Percentiles rank a stretch among this genome's conserved stretches.
These are phyloP conservation scores for Cutaneotrichosporon sp. DNA, from an alignment of 1,284 basidiomycete genomes.

Conservation along the genomic window DNA sequence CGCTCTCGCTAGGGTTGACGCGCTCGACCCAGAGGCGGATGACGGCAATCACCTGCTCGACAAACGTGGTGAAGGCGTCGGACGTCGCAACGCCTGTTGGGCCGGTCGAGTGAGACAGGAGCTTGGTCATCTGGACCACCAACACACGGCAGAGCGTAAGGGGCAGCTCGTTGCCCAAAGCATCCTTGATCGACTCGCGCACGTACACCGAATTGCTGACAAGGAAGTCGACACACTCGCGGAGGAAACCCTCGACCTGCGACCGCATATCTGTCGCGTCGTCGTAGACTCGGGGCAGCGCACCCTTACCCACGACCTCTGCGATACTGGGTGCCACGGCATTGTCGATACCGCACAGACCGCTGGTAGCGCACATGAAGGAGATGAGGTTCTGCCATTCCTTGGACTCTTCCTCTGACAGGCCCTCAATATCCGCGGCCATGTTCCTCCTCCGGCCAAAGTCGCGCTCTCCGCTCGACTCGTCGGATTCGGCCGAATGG, in stretches of 20 bases:
- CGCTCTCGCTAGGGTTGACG: slow-evolving; percentile 57
- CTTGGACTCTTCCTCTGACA: slow-evolving; percentile 59
- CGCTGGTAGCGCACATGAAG: slow-evolving; percentile 70
- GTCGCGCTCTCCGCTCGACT: slow-evolving; percentile 19
- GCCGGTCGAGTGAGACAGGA: slow-evolving; percentile 31
- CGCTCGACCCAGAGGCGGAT: slow-evolving; percentile 72
- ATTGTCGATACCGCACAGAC: slow-evolving; percentile 54
- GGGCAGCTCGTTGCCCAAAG: slow-evolving; percentile 70
- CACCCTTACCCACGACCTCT: slow-evolving; percentile 56
- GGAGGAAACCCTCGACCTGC: slow-evolving; percentile 59
- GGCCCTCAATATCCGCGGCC: slow-evolving; percentile 35
- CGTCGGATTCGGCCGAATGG: slow-evolving; percentile 24
- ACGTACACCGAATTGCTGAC: slow-evolving; percentile 60
- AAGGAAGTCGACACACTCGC: slow-evolving; percentile 64
- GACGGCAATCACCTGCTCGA: slow-evolving; percentile 67
- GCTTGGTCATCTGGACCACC: slow-evolving; percentile 65
- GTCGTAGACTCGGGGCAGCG: slow-evolving; percentile 65
- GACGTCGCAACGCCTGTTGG: slow-evolving; percentile 51
- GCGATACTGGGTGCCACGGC: slow-evolving; percentile 46
- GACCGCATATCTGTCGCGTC: slow-evolving; percentile 57
- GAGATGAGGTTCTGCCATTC: slow-evolving; percentile 84
- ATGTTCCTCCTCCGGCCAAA: slow-evolving; percentile 23
- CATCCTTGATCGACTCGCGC: slow-evolving; percentile 70
- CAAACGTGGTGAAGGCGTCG: slow-evolving; percentile 60
- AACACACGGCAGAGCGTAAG: slow-evolving; percentile 62